Evolutionary conservation across 768 basidiomycete species (phyloP).

Genomic region (Dacryopinax spathularia): DNA sequence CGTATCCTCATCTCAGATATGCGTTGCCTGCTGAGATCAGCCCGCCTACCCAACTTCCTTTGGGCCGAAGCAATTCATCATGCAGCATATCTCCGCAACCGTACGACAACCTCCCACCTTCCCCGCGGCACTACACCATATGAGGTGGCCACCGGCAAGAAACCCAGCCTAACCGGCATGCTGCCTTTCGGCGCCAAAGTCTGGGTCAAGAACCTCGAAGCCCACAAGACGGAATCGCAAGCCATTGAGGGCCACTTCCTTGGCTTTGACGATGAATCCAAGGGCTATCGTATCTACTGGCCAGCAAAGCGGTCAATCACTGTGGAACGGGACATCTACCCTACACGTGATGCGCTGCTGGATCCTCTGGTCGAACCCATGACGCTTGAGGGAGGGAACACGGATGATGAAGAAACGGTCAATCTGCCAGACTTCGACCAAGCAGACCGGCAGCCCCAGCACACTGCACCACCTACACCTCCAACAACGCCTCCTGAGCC

Average conservation of each 20-base stretch:
- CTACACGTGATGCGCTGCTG: too few species aligned
- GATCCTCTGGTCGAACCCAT: too few species aligned
- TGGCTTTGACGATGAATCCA: slow-evolving; percentile 4
- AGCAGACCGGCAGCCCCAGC: not conserved
- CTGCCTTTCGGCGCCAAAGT: slow-evolving; percentile 3
- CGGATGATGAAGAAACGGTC: too few species aligned
- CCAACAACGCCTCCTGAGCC: too few species aligned
- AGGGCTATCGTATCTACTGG: not conserved
- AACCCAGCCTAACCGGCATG: slow-evolving; percentile 5
- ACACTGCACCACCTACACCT: not conserved
- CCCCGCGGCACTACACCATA: slow-evolving; percentile 1
- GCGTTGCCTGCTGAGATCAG: not conserved
- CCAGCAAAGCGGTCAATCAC: not conserved
- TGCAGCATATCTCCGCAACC: slow-evolving; percentile 1
- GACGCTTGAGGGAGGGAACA: too few species aligned
- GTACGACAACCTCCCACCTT: not conserved
- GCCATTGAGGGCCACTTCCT: not conserved
- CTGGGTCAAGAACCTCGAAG: not conserved
- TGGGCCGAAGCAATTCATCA: slow-evolving; percentile 5
- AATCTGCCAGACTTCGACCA: too few species aligned
- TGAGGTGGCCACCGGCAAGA: not conserved
- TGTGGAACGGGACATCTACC: not conserved
- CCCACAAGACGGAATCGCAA: slow-evolving; percentile 1
- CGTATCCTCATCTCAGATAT: not conserved
- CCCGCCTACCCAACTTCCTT: slow-evolving; percentile 3